Evolutionary conservation across 208 protist genomes (phyloP).

Genomic region (Crithidia sp.): DNA sequence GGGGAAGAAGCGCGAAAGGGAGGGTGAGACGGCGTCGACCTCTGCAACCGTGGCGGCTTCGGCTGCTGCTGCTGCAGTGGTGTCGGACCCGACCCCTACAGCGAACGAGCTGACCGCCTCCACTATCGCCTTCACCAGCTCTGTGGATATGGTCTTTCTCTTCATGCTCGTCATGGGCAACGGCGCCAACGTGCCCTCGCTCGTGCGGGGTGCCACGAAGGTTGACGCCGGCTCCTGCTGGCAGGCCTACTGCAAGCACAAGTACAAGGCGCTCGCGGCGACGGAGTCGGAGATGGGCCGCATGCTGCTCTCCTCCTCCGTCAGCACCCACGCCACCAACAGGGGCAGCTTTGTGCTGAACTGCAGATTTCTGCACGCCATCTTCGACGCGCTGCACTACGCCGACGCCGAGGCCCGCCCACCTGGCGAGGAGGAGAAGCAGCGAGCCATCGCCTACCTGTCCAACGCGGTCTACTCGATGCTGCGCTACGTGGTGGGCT

Average conservation of each 20-base stretch:
- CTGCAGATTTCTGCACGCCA: slow-evolving; percentile 62
- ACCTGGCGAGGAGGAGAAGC: slow-evolving; percentile 72
- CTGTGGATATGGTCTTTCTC: slow-evolving; percentile 87
- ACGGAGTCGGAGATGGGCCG: slow-evolving; percentile 54
- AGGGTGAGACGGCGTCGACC: too few species aligned
- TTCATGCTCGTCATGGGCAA: slow-evolving; percentile 91
- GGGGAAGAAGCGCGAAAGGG: too few species aligned
- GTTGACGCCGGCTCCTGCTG: slow-evolving; percentile 88
- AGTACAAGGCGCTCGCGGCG: slow-evolving; percentile 55
- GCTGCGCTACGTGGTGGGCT: slow-evolving; percentile 81
- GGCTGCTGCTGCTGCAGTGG: background rate
- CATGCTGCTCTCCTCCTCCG: slow-evolving; percentile 23
- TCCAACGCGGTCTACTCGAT: slow-evolving; percentile 69
- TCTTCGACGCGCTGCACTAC: slow-evolving; percentile 81
- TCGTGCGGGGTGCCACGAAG: slow-evolving; percentile 81
- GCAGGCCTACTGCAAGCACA: slow-evolving; percentile 82
- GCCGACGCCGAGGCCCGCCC: slow-evolving; percentile 75
- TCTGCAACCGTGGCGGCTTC: too few species aligned
- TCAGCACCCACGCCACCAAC: slow-evolving; percentile 15
- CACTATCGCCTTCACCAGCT: slow-evolving; percentile 64
- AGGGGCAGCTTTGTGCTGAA: slow-evolving; percentile 55
- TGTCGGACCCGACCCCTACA: slow-evolving; percentile 9
- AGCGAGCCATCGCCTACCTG: slow-evolving; percentile 58
- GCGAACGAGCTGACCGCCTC: slow-evolving; percentile 34
- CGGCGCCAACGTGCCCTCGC: slow-evolving; percentile 69